Conservation (phyloP, 2,329 filamentous ascomycete species). For the Paecilomyces fulvus region DNA sequence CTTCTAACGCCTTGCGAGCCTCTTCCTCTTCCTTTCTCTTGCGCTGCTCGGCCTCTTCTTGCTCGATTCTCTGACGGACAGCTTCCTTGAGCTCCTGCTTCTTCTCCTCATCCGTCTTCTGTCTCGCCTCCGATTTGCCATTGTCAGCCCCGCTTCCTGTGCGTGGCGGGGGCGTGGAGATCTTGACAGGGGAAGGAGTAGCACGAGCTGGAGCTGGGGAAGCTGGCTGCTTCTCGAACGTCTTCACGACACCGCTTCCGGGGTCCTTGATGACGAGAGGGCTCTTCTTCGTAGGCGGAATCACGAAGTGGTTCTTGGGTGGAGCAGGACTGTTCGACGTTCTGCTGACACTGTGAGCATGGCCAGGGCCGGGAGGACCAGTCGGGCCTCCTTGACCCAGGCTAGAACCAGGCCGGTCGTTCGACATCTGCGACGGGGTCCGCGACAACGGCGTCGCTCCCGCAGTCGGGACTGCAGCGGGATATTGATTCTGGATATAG, state of each 20-base stretch:
- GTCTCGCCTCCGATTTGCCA: constrained; percentile 60
- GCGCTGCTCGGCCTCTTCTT: constrained; percentile 48
- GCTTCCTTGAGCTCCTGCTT: constrained; percentile 62
- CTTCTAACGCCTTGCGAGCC: constrained; percentile 22
- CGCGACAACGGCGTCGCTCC: constrained; percentile 69
- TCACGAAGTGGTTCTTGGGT: constrained; percentile 55
- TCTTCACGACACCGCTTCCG: constrained; percentile 67
- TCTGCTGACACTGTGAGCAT: constrained; percentile 45
- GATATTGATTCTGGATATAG: constrained; percentile 47
- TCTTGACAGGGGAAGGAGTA: constrained; percentile 49
- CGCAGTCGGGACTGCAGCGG: constrained; percentile 36
- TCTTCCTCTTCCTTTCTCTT: constrained; percentile 41
- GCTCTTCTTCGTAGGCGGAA: constrained; percentile 58
- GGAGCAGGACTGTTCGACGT: constrained; percentile 50
- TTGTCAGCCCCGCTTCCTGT: constrained; percentile 60
- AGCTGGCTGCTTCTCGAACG: constrained; percentile 60
- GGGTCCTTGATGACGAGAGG: constrained; percentile 79
- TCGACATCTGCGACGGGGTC: constrained; percentile 68
- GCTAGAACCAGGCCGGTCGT: constrained; percentile 56
- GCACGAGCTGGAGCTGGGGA: constrained; percentile 48
- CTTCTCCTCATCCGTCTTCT: constrained; percentile 73
- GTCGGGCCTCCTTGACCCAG: constrained; percentile 49
- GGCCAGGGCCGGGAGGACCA: constrained; percentile 42
- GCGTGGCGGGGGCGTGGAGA: constrained; percentile 68
- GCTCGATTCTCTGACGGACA: constrained; percentile 44